Evolutionary conservation across 352 stramenopile genomes (phyloP).

Genomic region (Globisporangium sylvaticum): DNA sequence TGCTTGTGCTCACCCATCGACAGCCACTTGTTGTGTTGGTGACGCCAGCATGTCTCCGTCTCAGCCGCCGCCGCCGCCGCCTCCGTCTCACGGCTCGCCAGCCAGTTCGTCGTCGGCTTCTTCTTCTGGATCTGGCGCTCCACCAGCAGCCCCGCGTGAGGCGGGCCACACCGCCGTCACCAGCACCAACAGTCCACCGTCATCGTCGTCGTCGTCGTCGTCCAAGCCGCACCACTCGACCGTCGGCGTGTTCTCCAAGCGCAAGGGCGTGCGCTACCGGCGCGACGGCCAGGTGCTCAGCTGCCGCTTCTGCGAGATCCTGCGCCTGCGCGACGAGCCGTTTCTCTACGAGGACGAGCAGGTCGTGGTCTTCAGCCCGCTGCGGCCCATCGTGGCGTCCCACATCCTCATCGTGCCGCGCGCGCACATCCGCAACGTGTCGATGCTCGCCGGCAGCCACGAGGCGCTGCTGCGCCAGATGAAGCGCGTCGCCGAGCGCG

Average conservation of each 20-base stretch:
- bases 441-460: slow-evolving; percentile 48
- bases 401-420: slow-evolving; percentile 82
- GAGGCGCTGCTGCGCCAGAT: slow-evolving; percentile 56
- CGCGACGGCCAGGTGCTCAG: slow-evolving; percentile 49
- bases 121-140: background rate
- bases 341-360: slow-evolving; percentile 79
- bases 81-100: background rate
- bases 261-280: slow-evolving; percentile 72
- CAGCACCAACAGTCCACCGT: background rate
- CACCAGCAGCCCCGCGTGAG: background rate
- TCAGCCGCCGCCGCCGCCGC: slow-evolving; percentile 1
- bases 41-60: background rate
- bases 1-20: background rate
- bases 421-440: slow-evolving; percentile 77
- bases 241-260: slow-evolving; percentile 46
- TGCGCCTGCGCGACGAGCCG: slow-evolving; percentile 43
- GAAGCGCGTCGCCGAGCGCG: slow-evolving; percentile 46
- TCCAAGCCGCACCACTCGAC: slow-evolving; percentile 4
- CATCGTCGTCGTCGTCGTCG: background rate
- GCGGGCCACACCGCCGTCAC: background rate
- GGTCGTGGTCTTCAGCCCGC: slow-evolving; percentile 74
- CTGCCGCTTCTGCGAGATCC: slow-evolving; percentile 84
- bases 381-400: slow-evolving; percentile 60
- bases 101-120: background rate
- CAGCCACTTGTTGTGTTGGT: background rate